These are phyloP conservation scores for Corinectria fuckeliana DNA, from an alignment of 2,329 filamentous ascomycete species.

Conservation along the genomic window DNA sequence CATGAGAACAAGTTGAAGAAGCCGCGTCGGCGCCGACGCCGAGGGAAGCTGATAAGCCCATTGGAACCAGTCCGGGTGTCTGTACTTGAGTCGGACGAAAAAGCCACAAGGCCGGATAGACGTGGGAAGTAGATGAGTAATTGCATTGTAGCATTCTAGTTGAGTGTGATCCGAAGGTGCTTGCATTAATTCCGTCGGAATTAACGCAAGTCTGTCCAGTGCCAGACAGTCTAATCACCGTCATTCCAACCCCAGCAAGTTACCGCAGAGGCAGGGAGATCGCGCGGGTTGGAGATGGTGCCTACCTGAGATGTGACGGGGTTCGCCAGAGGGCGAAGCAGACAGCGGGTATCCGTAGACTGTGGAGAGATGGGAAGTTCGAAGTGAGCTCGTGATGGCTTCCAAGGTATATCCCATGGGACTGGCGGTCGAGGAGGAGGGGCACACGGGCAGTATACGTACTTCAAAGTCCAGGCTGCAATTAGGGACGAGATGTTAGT, in stretches of 20 bases:
- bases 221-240: neutral
- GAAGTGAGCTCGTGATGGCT: neutral
- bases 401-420: too few species aligned
- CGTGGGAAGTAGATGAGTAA: too few species aligned
- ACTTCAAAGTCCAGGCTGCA: too few species aligned
- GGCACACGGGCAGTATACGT: too few species aligned
- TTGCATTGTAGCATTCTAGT: too few species aligned
- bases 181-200: too few species aligned
- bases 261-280: conserved; percentile 13
- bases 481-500: too few species aligned
- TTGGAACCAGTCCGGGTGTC: conserved; percentile 20
- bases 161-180: too few species aligned
- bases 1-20: neutral
- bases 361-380: conserved; percentile 23
- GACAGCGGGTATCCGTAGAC: neutral
- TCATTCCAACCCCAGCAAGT: neutral
- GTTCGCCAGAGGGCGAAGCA: neutral
- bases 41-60: conserved; percentile 22
- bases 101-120: neutral
- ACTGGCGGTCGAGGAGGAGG: too few species aligned
- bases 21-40: conserved; percentile 5
- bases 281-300: conserved; percentile 24
- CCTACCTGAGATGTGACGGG: conserved; percentile 32
- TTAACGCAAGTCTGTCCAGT: neutral
- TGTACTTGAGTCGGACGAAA: neutral